A percentile compares a stretch with the other conserved stretches of the same genome.
Evolutionary conservation across 1,284 basidiomycete genomes (phyloP).

Genomic region (Naganishia sp.): DNA sequence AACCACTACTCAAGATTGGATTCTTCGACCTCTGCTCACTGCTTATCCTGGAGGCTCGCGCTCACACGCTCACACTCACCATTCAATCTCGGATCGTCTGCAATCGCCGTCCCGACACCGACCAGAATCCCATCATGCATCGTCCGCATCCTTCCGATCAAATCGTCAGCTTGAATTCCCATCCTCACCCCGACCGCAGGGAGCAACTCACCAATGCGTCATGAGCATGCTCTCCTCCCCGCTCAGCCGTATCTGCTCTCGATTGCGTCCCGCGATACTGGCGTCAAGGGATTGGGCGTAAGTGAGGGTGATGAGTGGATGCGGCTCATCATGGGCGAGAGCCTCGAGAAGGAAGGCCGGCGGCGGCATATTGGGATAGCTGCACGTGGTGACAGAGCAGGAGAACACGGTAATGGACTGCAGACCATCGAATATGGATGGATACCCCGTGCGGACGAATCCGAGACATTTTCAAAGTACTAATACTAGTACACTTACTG

Average conservation of each 20-base stretch:
- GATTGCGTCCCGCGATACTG: constrained; percentile 78
- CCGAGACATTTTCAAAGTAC: no score
- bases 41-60: no score
- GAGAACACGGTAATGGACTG: neutral
- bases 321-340: constrained; percentile 14
- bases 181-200: no score
- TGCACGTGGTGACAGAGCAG: neutral
- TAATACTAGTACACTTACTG: no score
- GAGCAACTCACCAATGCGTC: constrained; percentile 76
- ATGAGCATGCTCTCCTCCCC: constrained; percentile 86
- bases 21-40: no score
- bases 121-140: constrained; percentile 92
- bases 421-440: neutral
- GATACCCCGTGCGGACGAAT: no score
- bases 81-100: constrained; percentile 91
- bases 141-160: constrained; percentile 67
- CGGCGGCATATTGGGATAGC: neutral
- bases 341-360: constrained; percentile 15
- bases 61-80: constrained; percentile 56
- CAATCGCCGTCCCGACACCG: constrained; percentile 84
- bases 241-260: constrained; percentile 77
- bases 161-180: neutral
- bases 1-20: no score
- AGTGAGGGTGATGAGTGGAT: constrained; percentile 69
- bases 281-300: constrained; percentile 95